Percentiles rank a stretch among this genome's conserved stretches.
phyloP scores from a whole-genome alignment of 306 rosid species.

The barrel medic (Medicago truncatula) region DNA sequence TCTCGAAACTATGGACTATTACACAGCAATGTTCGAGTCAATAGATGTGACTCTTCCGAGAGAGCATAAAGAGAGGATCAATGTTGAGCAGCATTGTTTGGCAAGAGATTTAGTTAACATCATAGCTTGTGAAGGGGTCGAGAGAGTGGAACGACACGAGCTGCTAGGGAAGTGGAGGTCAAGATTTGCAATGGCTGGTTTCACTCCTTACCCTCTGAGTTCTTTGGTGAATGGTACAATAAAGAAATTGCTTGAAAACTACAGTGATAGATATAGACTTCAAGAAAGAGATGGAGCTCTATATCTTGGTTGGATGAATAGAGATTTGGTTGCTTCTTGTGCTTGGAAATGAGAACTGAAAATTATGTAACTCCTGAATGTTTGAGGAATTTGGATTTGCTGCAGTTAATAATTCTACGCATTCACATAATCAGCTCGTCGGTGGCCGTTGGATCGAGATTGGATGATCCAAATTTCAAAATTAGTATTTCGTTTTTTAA shows the following conservation, averaged over 20 bases:
- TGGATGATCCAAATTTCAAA: background rate
- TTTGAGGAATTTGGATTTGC: background rate
- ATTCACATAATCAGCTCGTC: background rate
- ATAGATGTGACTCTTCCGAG: constrained; percentile 85
- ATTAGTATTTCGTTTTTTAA: background rate
- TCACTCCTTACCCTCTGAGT: constrained; percentile 85
- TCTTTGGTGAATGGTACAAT: constrained; percentile 89
- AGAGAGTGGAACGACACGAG: constrained; percentile 94
- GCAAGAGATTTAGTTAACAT: constrained; percentile 94
- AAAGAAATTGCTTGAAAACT: constrained; percentile 76
- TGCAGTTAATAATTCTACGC: background rate
- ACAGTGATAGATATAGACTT: constrained; percentile 75
- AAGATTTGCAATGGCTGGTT: constrained; percentile 92
- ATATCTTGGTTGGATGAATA: constrained; percentile 97
- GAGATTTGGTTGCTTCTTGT: constrained; percentile 93
- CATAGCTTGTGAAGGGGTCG: constrained; percentile 90
- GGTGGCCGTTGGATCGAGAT: background rate
- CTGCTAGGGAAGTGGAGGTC: constrained; percentile 87
- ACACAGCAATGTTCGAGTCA: constrained; percentile 90
- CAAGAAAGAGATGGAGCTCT: constrained; percentile 86
- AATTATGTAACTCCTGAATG: constrained; percentile 7
- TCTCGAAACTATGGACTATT: constrained; percentile 75
- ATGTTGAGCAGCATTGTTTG: constrained; percentile 95
- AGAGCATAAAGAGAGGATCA: constrained; percentile 77
- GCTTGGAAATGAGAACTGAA: constrained; percentile 78